phyloP scores from a whole-genome alignment of 2,329 filamentous ascomycete species.

The Colletotrichum graminicola region DNA sequence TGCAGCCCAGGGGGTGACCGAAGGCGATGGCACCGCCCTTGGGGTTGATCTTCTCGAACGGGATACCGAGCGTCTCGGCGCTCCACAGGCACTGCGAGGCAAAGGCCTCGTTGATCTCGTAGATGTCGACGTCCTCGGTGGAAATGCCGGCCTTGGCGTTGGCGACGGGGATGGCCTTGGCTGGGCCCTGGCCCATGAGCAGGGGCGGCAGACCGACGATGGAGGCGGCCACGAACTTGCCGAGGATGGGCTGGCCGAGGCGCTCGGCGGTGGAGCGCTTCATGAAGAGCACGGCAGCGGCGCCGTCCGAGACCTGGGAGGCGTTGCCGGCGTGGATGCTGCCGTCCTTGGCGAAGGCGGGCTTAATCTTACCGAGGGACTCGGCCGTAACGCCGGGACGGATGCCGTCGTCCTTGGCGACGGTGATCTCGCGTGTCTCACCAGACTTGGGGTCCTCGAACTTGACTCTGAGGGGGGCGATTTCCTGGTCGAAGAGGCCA shows the following conservation, averaged over 20 bases:
- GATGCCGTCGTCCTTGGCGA: slow-evolving; percentile 88
- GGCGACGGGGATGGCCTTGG: slow-evolving; percentile 94
- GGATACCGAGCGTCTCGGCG: slow-evolving; percentile 86
- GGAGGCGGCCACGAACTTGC: slow-evolving; percentile 89
- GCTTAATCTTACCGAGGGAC: slow-evolving; percentile 88
- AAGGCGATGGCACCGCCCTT: slow-evolving; percentile 98
- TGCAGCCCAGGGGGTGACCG: slow-evolving; percentile 94
- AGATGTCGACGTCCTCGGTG: slow-evolving; percentile 95
- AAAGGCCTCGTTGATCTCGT: slow-evolving; percentile 99
- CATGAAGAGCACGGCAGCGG: slow-evolving; percentile 95
- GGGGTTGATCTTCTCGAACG: slow-evolving; percentile 91
- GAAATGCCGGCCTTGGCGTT: slow-evolving; percentile 87
- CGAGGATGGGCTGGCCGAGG: slow-evolving; percentile 88
- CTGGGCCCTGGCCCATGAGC: slow-evolving; percentile 96
- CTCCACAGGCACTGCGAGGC: slow-evolving; percentile 96
- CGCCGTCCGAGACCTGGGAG: slow-evolving; percentile 94
- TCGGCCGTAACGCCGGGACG: slow-evolving; percentile 87
- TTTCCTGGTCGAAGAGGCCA: slow-evolving; percentile 95
- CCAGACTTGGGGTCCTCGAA: slow-evolving; percentile 92
- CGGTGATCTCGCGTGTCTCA: slow-evolving; percentile 85
- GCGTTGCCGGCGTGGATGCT: slow-evolving; percentile 97
- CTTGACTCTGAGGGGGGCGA: slow-evolving; percentile 86
- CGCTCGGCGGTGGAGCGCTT: slow-evolving; percentile 90
- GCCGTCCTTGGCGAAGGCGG: slow-evolving; percentile 92
- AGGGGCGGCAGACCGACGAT: slow-evolving; percentile 91